phyloP scores from a whole-genome alignment of 345 rosid genomes.

The Sisymbrium altissimum region DNA sequence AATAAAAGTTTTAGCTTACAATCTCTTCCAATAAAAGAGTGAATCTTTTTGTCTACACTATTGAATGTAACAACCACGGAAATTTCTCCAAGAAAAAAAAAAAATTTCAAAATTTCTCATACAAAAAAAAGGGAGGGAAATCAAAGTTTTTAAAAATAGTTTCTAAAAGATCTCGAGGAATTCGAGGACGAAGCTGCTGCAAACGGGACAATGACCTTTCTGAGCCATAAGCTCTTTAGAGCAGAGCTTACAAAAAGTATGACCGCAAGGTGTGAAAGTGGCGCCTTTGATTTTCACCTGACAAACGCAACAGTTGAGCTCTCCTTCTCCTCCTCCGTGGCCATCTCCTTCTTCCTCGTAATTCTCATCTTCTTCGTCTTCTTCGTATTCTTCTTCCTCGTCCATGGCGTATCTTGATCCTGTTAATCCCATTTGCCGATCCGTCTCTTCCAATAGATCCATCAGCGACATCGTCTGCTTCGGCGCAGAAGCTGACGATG shows the following conservation, averaged over 20 bases:
- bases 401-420: slow-evolving; percentile 55
- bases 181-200: slow-evolving; percentile 74
- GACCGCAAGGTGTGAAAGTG: slow-evolving; percentile 87
- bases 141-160: neutral
- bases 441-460: slow-evolving; percentile 87
- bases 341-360: slow-evolving; percentile 35
- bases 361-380: slow-evolving; percentile 37
- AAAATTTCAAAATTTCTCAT: neutral
- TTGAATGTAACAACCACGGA: neutral
- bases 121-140: neutral
- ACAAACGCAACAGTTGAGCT: slow-evolving; percentile 74
- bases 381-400: slow-evolving; percentile 39
- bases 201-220: slow-evolving; percentile 87
- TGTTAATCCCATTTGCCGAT: slow-evolving; percentile 58
- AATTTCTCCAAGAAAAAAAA: neutral
- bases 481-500: slow-evolving; percentile 23
- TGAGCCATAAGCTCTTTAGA: slow-evolving; percentile 92
- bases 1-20: neutral
- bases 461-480: slow-evolving; percentile 74
- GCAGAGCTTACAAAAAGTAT: slow-evolving; percentile 83
- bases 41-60: neutral
- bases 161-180: slow-evolving; percentile 80
- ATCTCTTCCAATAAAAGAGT: neutral
- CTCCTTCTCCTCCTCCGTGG: slow-evolving; percentile 39
- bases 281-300: slow-evolving; percentile 82